Percentiles rank a stretch among this genome's conserved stretches.
These are phyloP conservation scores for Fusarium siculi DNA, from an alignment of 2,329 filamentous ascomycete genomes.

Conservation along the genomic window DNA sequence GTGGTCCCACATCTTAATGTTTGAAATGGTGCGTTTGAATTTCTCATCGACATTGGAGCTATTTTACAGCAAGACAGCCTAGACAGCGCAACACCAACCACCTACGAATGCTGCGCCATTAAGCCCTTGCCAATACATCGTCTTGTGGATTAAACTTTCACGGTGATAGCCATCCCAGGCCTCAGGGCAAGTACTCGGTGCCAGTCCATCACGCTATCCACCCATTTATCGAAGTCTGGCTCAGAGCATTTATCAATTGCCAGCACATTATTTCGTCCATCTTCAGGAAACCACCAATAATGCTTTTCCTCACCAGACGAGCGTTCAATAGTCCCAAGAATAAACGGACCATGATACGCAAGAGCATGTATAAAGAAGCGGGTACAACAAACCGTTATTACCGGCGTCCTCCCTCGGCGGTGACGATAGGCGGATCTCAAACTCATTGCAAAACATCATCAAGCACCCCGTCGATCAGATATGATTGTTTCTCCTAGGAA, in stretches of 20 bases:
- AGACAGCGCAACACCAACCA: neutral
- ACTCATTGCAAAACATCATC: conserved; percentile 40
- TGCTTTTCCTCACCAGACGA: conserved; percentile 5
- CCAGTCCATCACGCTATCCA: conserved; percentile 17
- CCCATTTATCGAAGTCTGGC: conserved; percentile 8
- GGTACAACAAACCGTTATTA: conserved; percentile 13
- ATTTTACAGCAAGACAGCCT: neutral
- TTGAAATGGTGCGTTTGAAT: conserved; percentile 16
- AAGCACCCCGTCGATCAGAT: conserved; percentile 36
- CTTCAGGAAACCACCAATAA: neutral
- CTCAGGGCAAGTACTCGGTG: conserved; percentile 12
- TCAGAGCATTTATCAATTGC: conserved; percentile 15
- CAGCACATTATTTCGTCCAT: conserved; percentile 14
- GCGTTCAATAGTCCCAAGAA: neutral
- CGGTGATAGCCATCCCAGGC: conserved; percentile 4
- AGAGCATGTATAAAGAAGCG: conserved; percentile 25
- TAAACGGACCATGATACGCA: neutral
- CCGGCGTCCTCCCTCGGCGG: conserved; percentile 9
- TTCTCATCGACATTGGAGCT: conserved; percentile 17
- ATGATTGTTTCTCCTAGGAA: conserved; percentile 37
- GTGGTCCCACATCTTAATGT: conserved; percentile 26
- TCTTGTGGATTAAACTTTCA: conserved; percentile 34
- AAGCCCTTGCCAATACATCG: conserved; percentile 35
- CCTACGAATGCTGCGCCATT: conserved; percentile 37
- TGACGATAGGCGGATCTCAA: conserved; percentile 20